These are phyloP conservation scores for Penicillium brevicompactum DNA, from an alignment of 2,329 filamentous ascomycete species.

Conservation along the genomic window DNA sequence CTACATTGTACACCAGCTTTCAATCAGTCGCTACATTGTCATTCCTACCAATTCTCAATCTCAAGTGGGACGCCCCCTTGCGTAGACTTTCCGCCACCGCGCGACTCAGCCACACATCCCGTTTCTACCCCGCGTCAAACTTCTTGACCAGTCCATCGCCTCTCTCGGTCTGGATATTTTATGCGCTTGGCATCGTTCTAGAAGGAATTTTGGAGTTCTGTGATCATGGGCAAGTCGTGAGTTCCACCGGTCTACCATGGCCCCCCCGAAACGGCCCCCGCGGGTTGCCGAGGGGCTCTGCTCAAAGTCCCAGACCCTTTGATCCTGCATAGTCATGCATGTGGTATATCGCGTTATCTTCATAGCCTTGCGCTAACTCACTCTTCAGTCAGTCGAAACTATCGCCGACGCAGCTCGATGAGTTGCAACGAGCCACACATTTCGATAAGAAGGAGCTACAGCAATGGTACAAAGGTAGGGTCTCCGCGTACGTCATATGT, in stretches of 20 bases:
- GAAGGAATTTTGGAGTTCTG: conserved; percentile 12
- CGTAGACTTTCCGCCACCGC: conserved; percentile 10
- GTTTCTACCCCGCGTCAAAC: conserved; percentile 26
- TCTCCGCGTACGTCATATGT: not conserved
- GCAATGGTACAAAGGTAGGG: conserved; percentile 98
- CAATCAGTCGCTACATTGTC: not conserved
- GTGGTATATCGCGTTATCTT: not conserved
- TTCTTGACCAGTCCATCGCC: conserved; percentile 7
- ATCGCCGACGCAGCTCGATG: conserved; percentile 90
- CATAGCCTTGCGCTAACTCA: not conserved
- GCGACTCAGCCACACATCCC: conserved; percentile 23
- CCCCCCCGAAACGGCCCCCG: not conserved
- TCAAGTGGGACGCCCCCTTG: not conserved
- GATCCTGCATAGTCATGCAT: not conserved
- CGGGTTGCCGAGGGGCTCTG: not conserved
- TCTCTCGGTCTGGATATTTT: conserved; percentile 2
- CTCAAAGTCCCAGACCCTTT: not conserved
- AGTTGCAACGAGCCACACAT: conserved; percentile 95
- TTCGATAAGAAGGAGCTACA: conserved; percentile 99
- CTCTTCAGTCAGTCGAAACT: conserved; percentile 90
- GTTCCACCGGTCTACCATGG: conserved; percentile 18
- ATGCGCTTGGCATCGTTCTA: conserved; percentile 7
- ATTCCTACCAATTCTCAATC: not conserved
- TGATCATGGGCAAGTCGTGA: conserved; percentile 43
- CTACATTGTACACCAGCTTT: not conserved